These are phyloP conservation scores for Chalciporus chontae DNA, from an alignment of 768 basidiomycete genomes.

Conservation along the genomic window DNA sequence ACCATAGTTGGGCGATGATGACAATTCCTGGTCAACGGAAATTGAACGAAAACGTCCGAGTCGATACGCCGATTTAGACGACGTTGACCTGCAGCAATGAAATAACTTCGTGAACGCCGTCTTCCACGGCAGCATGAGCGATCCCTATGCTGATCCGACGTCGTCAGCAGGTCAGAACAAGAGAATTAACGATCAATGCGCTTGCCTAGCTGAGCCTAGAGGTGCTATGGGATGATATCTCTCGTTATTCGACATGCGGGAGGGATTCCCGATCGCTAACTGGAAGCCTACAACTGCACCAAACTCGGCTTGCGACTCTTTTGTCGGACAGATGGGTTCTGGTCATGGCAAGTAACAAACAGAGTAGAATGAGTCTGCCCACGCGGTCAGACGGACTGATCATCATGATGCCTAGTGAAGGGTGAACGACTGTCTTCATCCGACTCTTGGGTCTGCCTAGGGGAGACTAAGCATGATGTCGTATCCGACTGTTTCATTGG, in stretches of 20 bases:
- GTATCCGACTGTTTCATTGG: no score
- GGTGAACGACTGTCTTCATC: no score
- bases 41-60: not conserved
- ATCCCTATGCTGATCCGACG: not conserved
- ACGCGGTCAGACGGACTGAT: not conserved
- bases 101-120: conserved; percentile 9
- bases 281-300: conserved; percentile 11
- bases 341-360: conserved; percentile 13
- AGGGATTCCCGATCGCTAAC: conserved; percentile 9
- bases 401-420: no score
- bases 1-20: conserved; percentile 6
- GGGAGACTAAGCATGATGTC: no score
- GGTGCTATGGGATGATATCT: conserved; percentile 25
- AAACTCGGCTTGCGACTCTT: conserved; percentile 14
- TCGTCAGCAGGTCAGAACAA: not conserved
- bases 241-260: conserved; percentile 14
- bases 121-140: conserved; percentile 4
- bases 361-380: conserved; percentile 8
- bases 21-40: not conserved
- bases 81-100: conserved; percentile 5
- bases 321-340: conserved; percentile 9
- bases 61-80: not conserved
- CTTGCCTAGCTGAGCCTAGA: conserved; percentile 24
- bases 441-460: no score
- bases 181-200: not conserved